Evolutionary conservation across 345 rosid species (phyloP).

Genomic region (Clausena lansium): DNA sequence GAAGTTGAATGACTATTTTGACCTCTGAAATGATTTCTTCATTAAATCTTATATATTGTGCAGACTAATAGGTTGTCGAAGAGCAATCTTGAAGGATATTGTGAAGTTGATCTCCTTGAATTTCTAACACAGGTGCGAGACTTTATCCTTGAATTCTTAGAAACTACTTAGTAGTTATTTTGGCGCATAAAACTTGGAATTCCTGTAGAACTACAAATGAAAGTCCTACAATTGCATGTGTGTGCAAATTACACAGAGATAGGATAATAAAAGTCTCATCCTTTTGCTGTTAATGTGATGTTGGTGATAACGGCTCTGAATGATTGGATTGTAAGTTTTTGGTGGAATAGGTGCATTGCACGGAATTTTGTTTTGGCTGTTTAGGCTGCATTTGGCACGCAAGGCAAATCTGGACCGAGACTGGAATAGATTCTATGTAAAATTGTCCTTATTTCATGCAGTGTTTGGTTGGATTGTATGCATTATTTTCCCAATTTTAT

Average conservation of each 20-base stretch:
- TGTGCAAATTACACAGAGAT: background rate
- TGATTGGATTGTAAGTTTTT: background rate
- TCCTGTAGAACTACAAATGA: background rate
- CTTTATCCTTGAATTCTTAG: slow-evolving; percentile 4
- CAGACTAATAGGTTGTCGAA: slow-evolving; percentile 82
- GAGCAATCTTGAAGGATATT: slow-evolving; percentile 75
- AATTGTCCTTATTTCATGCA: background rate
- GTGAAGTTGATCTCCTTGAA: slow-evolving; percentile 79
- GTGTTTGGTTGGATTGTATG: background rate
- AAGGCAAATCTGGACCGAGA: background rate
- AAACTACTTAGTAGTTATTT: slow-evolving; percentile 6
- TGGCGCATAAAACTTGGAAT: background rate
- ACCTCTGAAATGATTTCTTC: slow-evolving; percentile 2
- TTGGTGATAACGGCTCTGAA: background rate
- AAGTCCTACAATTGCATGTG: background rate
- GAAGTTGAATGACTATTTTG: background rate
- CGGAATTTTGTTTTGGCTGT: background rate
- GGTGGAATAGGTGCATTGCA: background rate
- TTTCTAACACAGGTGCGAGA: slow-evolving; percentile 54
- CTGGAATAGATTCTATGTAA: background rate
- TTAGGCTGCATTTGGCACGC: background rate
- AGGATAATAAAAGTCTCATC: background rate
- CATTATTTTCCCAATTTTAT: background rate
- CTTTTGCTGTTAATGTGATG: background rate
- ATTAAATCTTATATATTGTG: slow-evolving; percentile 25